A percentile compares a stretch with the other conserved stretches of the same genome.
These are phyloP conservation scores for Phytopythium delawarense DNA, from an alignment of 352 stramenopile species.

Conservation along the genomic window DNA sequence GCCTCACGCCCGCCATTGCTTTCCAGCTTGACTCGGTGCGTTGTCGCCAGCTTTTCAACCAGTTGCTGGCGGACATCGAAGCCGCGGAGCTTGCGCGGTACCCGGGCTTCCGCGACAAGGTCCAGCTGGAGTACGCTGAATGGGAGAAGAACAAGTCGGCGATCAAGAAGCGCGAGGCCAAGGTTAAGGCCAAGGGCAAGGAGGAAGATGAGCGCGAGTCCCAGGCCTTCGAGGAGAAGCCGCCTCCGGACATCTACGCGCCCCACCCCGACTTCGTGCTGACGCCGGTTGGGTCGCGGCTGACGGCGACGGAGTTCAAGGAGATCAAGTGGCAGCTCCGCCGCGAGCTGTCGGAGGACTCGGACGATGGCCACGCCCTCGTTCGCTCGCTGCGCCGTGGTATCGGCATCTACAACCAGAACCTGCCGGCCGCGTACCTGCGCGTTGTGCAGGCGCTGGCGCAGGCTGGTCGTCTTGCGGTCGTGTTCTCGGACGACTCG, in stretches of 20 bases:
- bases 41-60: constrained; percentile 83
- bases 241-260: constrained; percentile 91
- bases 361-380: constrained; percentile 74
- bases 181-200: constrained; percentile 92
- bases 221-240: constrained; percentile 80
- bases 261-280: constrained; percentile 98
- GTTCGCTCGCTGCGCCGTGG: constrained; percentile 91
- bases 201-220: constrained; percentile 78
- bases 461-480: constrained; percentile 94
- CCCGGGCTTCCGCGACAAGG: constrained; percentile 91
- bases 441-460: constrained; percentile 95
- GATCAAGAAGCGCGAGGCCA: constrained; percentile 92
- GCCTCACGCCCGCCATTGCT: constrained; percentile 75
- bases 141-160: constrained; percentile 86
- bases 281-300: constrained; percentile 89
- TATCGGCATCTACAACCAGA: constrained; percentile 99
- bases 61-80: constrained; percentile 71
- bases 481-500: constrained; percentile 98
- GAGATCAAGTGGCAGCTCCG: constrained; percentile 87
- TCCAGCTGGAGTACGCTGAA: constrained; percentile 89
- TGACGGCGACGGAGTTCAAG: constrained; percentile 92
- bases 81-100: constrained; percentile 68
- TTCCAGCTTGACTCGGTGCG: constrained; percentile 88
- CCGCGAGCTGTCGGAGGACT: constrained; percentile 76
- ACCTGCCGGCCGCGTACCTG: constrained; percentile 95